Evolutionary conservation across 2,329 filamentous ascomycete species (phyloP).

Genomic region (Xylariaceae sp.): DNA sequence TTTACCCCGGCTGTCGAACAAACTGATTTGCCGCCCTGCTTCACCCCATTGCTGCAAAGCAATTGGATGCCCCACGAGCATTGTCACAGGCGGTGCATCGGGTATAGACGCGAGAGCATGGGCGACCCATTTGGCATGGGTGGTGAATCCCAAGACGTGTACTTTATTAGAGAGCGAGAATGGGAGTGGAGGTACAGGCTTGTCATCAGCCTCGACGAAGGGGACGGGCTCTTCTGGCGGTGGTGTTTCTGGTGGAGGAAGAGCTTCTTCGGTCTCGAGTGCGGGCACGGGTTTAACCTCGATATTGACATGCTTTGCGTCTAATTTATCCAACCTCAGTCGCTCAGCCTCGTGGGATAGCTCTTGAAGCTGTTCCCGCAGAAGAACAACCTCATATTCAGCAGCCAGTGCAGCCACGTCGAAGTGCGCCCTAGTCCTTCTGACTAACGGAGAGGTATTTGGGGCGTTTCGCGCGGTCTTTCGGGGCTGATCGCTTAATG

Average conservation of each 20-base stretch:
- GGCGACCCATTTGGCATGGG: constrained; percentile 63
- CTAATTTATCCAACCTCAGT: no score
- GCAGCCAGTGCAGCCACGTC: no score
- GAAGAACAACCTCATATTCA: no score
- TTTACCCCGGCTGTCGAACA: constrained; percentile 41
- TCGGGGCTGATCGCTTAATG: no score
- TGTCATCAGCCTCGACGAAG: background rate
- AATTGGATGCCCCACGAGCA: constrained; percentile 55
- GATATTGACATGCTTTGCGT: no score
- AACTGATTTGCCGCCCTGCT: constrained; percentile 42
- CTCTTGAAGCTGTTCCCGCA: no score
- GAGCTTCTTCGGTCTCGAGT: background rate
- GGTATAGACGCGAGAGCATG: constrained; percentile 59
- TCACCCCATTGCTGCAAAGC: constrained; percentile 46
- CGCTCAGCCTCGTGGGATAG: no score
- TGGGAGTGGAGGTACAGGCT: background rate
- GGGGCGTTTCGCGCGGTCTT: no score
- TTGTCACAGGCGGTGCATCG: constrained; percentile 60
- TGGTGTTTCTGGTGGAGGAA: background rate
- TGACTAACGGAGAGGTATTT: no score
- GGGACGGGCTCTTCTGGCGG: background rate
- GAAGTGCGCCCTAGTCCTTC: no score
- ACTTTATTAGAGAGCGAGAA: constrained; percentile 32
- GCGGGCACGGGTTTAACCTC: no score
- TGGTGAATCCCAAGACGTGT: constrained; percentile 64